phyloP scores from a whole-genome alignment of 805 yeast species.

The Candida sithepensis region DNA sequence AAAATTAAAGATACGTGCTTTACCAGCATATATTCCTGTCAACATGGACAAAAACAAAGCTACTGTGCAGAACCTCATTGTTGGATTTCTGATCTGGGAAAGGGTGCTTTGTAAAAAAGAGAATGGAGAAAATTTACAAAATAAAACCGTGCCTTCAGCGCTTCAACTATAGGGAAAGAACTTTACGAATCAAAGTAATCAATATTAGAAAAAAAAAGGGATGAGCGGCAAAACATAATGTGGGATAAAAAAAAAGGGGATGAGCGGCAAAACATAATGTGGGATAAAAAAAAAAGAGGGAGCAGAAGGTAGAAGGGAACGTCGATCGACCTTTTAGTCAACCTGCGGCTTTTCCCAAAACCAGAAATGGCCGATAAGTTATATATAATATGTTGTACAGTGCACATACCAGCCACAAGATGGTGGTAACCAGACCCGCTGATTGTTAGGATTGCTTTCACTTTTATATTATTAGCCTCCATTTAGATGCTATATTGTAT shows the following conservation, averaged over 20 bases:
- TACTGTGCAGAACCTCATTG: neutral
- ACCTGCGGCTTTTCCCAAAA: neutral
- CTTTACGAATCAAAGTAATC: neutral
- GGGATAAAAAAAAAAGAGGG: neutral
- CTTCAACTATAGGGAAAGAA: neutral
- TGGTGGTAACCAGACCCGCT: neutral
- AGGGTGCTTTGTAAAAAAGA: no score
- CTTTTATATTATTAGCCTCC: no score
- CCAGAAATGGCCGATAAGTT: neutral
- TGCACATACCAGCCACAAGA: neutral
- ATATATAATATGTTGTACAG: no score
- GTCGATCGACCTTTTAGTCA: neutral
- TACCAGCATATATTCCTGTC: neutral
- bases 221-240: neutral
- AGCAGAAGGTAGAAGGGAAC: neutral
- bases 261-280: neutral
- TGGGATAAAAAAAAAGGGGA: neutral
- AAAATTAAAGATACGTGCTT: slow-evolving; percentile 1
- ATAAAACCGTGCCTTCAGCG: neutral
- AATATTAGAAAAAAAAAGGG: neutral
- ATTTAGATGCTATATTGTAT: no score
- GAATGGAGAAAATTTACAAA: no score
- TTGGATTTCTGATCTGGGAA: no score
- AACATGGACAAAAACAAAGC: neutral
- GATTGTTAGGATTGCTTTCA: neutral